Conservation (phyloP, 1,284 basidiomycete species). For the Ceratobasidium sp. region DNA sequence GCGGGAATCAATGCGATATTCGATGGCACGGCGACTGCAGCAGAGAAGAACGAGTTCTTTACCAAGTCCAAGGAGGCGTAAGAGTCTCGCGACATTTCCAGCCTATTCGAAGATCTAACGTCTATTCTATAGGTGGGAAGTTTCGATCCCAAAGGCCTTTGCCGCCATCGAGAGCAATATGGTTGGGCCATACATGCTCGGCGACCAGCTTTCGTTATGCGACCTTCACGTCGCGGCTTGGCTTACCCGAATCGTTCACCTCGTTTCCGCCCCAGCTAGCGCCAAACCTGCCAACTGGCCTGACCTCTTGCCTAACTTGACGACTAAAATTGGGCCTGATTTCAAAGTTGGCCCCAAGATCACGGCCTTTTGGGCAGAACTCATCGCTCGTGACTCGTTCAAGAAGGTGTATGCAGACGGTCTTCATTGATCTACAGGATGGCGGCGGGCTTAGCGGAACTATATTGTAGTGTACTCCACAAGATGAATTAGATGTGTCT, state of each 20-base stretch:
- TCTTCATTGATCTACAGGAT: slow-evolving; percentile 19
- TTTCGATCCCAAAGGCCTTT: slow-evolving; percentile 54
- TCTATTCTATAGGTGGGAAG: slow-evolving; percentile 41
- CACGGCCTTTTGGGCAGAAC: slow-evolving; percentile 57
- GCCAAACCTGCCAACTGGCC: slow-evolving; percentile 54
- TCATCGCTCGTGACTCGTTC: slow-evolving; percentile 59
- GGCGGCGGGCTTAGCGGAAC: neutral
- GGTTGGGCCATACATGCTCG: slow-evolving; percentile 35
- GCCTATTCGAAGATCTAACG: neutral
- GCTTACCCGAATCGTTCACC: slow-evolving; percentile 73
- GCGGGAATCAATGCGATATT: slow-evolving; percentile 53
- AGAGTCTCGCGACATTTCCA: neutral
- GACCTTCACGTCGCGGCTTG: slow-evolving; percentile 86
- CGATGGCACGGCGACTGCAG: slow-evolving; percentile 54
- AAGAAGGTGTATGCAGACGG: slow-evolving; percentile 53
- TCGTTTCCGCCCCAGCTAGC: slow-evolving; percentile 67
- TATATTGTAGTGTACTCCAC: neutral
- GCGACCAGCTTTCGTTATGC: slow-evolving; percentile 82
- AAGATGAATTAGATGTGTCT: neutral
- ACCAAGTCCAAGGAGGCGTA: slow-evolving; percentile 55
- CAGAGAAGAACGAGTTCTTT: slow-evolving; percentile 55
- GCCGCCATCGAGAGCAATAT: slow-evolving; percentile 53
- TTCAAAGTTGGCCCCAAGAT: slow-evolving; percentile 56
- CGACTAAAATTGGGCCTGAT: slow-evolving; percentile 4
- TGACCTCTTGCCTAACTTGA: slow-evolving; percentile 48